Evolutionary conservation across 352 stramenopile species (phyloP).

Genomic region (Pythium angustatum): DNA sequence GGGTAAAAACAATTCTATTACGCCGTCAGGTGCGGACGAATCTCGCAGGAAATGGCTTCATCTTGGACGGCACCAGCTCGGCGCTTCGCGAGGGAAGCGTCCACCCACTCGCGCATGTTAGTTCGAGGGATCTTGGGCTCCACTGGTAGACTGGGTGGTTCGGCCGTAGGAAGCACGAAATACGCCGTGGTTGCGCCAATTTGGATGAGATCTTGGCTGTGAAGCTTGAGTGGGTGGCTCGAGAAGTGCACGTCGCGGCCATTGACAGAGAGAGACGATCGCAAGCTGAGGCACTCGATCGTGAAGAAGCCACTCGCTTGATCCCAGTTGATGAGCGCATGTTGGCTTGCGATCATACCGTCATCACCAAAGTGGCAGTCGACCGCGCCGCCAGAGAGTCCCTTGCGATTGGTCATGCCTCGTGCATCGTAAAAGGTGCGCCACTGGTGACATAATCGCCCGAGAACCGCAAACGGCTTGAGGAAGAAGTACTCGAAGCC

Average conservation of each 20-base stretch:
- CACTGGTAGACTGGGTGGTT: background rate
- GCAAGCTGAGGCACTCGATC: conserved; percentile 67
- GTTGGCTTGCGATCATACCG: conserved; percentile 47
- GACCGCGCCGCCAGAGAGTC: conserved; percentile 49
- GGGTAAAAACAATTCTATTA: conserved; percentile 16
- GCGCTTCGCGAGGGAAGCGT: conserved; percentile 32
- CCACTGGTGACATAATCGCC: conserved; percentile 57
- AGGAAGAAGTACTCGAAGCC: conserved; percentile 76
- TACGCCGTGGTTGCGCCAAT: conserved; percentile 72
- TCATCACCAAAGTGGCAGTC: conserved; percentile 81
- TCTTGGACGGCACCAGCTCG: conserved; percentile 9
- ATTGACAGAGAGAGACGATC: conserved; percentile 65
- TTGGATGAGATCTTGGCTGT: conserved; percentile 60
- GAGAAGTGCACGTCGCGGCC: conserved; percentile 51
- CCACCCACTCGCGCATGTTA: conserved; percentile 40
- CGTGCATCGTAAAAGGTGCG: conserved; percentile 57
- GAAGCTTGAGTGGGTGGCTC: conserved; percentile 43
- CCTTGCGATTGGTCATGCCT: conserved; percentile 44
- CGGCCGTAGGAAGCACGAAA: conserved; percentile 59
- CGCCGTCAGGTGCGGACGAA: conserved; percentile 1
- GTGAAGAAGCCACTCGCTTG: conserved; percentile 44
- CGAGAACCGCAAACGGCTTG: conserved; percentile 61
- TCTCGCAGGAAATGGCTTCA: conserved; percentile 28
- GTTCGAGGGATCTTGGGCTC: conserved; percentile 19
- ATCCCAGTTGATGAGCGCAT: conserved; percentile 77